Conservation (phyloP, 2,329 filamentous ascomycete genomes). For the Colletotrichum destructivum region DNA sequence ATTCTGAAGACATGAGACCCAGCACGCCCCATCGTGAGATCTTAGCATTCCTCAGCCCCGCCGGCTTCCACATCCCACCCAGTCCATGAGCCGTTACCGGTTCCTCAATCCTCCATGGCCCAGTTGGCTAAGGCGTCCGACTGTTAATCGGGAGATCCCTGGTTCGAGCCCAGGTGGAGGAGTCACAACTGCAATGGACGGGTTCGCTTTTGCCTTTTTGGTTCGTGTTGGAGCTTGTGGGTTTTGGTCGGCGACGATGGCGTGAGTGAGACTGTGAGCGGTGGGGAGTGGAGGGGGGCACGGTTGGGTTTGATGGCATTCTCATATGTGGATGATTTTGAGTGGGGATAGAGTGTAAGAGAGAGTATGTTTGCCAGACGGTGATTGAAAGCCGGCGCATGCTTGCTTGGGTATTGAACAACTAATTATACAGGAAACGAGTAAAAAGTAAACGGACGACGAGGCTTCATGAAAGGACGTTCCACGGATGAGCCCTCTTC, state of each 20-base stretch:
- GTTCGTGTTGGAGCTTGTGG: neutral
- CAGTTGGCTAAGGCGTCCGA: conserved; percentile 20
- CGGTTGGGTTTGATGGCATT: neutral
- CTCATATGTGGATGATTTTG: neutral
- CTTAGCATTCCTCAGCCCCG: neutral
- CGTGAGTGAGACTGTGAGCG: neutral
- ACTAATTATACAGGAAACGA: neutral
- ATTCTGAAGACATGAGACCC: neutral
- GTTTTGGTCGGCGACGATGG: conserved; percentile 1
- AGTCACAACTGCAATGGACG: neutral
- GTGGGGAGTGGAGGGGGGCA: no score
- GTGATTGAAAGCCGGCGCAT: neutral
- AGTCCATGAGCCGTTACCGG: neutral
- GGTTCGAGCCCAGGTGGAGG: conserved; percentile 5
- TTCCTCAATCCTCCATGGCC: conserved; percentile 10
- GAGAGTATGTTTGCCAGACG: neutral
- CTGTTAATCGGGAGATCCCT: conserved; percentile 19
- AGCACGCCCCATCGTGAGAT: neutral
- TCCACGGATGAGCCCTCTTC: neutral
- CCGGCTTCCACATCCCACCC: neutral
- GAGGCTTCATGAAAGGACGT: neutral
- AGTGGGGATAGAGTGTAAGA: neutral
- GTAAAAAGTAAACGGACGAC: neutral
- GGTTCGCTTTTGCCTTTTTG: neutral
- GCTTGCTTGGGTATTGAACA: conserved; percentile 11